phyloP scores from a whole-genome alignment of 2,329 filamentous ascomycete genomes.

The Allantophomopsis cytisporea region DNA sequence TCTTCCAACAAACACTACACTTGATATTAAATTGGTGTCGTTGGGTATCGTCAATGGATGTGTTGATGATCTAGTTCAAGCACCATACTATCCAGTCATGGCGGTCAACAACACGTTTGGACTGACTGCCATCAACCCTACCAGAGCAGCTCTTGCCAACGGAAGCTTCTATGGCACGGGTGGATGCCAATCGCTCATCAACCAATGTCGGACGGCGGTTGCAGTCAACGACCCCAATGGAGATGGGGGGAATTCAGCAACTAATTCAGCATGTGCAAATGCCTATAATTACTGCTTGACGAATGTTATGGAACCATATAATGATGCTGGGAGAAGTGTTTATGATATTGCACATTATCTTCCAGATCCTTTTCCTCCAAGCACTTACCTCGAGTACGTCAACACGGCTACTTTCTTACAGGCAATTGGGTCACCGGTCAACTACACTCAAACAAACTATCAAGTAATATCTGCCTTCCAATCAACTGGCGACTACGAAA shows the following conservation, averaged over 20 bases:
- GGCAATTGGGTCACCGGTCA: constrained; percentile 47
- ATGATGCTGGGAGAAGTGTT: constrained; percentile 17
- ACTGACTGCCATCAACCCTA: constrained; percentile 39
- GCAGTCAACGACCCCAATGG: constrained; percentile 23
- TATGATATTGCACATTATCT: constrained; percentile 20
- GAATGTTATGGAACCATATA: constrained; percentile 19
- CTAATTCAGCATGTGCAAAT: constrained; percentile 19
- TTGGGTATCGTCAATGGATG: constrained; percentile 62
- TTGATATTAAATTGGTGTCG: constrained; percentile 45
- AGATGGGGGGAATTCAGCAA: constrained; percentile 21
- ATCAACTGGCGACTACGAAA: constrained; percentile 45
- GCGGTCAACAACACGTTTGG: constrained; percentile 54
- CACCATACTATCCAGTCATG: constrained; percentile 40
- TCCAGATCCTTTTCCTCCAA: constrained; percentile 47
- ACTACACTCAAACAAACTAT: constrained; percentile 37
- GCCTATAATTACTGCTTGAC: constrained; percentile 19
- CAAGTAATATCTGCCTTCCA: constrained; percentile 32
- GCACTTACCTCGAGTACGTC: constrained; percentile 49
- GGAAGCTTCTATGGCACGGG: constrained; percentile 28
- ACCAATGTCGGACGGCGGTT: constrained; percentile 32
- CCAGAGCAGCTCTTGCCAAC: constrained; percentile 30
- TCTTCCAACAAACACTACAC: constrained; percentile 31
- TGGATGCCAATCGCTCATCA: constrained; percentile 40
- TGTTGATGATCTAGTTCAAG: constrained; percentile 50
- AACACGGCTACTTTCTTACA: constrained; percentile 45